Base-by-base conservation (phyloP, 345 rosid species). In the Linum usitatissimum region DNA sequence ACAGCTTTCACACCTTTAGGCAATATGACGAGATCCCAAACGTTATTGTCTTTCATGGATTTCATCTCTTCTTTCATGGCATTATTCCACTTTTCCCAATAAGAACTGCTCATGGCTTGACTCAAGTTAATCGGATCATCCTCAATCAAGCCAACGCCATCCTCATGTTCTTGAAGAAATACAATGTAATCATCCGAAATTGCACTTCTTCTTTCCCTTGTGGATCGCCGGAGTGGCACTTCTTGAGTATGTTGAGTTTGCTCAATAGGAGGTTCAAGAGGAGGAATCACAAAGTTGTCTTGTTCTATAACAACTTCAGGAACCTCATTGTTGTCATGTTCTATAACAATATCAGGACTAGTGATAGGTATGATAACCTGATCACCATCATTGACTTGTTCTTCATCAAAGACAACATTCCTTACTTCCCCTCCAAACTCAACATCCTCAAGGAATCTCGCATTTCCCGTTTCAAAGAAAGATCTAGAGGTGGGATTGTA, bases 171-270 rank as follows among this genome's bases (percentile, higher is more conserved):
- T 36, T 60, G 18, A 17, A 15, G n/a, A 66, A 70, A 66, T 30
- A 70, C 49, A 56, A 70, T 39, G 36, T 55, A 66, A 9, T 66
- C 38, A 63, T 48, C 1, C 0, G 34, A 39, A 65, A 69, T 62
- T 12, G 8, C 19, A 3, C 0, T n/a, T 30, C 34, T 39, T 57
- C 8, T 45, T 34, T 18, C 31, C 18, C 59, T 66, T 53, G 10
- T 0, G 21, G 30, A 30, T n/a, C 58, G 28, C 6, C 30, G 55
- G 19, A 65, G 55, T 64, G 18, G 1, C 20, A 61, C n/a, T 60
- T 12, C 28, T 60, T 59, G 13, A 45, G 51, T 10, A 10, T 40
- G 51, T 45, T 45, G 51, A 45, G 14, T 9, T 45, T 45, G 51
- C 10, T 45, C 51, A 7, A 40, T 12, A 40, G 48, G 48, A 6